Conservation (phyloP, 495 filamentous ascomycete species). For the Podospora pseudopauciseta region DNA sequence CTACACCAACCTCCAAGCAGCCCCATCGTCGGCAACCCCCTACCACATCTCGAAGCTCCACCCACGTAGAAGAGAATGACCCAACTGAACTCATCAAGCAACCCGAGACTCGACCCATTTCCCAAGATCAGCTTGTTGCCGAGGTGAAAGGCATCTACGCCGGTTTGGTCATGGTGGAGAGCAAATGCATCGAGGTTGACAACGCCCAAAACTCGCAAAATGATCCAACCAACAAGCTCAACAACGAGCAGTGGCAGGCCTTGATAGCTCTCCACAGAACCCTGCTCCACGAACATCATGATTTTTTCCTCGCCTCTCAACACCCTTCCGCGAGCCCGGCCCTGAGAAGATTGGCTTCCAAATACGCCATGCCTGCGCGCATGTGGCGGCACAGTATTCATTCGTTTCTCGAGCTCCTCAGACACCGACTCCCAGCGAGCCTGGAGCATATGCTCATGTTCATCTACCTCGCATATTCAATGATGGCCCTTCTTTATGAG, state of each 20-base stretch:
- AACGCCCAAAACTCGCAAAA: slow-evolving; percentile 49
- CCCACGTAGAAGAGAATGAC: slow-evolving; percentile 13
- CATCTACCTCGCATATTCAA: slow-evolving; percentile 76
- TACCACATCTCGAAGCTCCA: background rate
- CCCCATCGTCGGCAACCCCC: slow-evolving; percentile 13
- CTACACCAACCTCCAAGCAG: slow-evolving; percentile 15
- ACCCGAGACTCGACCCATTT: slow-evolving; percentile 63
- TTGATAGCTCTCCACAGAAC: slow-evolving; percentile 69
- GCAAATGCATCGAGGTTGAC: slow-evolving; percentile 72
- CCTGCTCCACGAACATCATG: slow-evolving; percentile 70
- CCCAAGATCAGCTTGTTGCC: slow-evolving; percentile 67
- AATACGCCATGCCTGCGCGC: slow-evolving; percentile 74
- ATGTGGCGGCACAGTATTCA: slow-evolving; percentile 69
- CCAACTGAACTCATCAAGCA: slow-evolving; percentile 44
- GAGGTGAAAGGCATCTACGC: slow-evolving; percentile 75
- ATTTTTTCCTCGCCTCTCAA: slow-evolving; percentile 73
- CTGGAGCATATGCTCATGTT: slow-evolving; percentile 78
- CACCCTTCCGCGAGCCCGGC: slow-evolving; percentile 64
- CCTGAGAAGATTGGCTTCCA: slow-evolving; percentile 56
- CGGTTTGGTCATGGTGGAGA: slow-evolving; percentile 74
- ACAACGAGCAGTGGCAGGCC: slow-evolving; percentile 66
- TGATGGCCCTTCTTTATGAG: slow-evolving; percentile 74
- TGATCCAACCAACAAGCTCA: slow-evolving; percentile 43
- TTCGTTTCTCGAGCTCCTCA: slow-evolving; percentile 69
- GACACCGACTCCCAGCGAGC: slow-evolving; percentile 63